phyloP scores from a whole-genome alignment of 805 yeast genomes.

The Cyberlindnera mycetangii region DNA sequence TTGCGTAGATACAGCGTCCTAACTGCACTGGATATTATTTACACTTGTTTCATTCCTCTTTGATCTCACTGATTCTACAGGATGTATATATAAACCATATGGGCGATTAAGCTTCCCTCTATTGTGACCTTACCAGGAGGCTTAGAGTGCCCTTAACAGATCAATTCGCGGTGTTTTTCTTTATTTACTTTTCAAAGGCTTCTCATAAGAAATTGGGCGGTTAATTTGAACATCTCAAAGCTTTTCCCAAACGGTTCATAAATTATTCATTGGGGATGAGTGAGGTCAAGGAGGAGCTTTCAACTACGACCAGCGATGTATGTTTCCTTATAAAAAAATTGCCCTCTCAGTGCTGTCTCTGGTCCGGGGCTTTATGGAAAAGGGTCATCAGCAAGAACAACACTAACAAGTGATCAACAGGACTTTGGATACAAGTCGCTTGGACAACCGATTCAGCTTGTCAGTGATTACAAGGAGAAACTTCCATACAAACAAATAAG shows the following conservation, averaged over 20 bases:
- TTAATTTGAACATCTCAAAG: not conserved
- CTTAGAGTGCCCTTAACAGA: not conserved
- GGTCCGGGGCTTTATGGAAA: no score
- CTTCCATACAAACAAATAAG: conserved; percentile 34
- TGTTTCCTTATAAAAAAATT: no score
- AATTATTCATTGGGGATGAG: conserved; percentile 13
- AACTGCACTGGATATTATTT: no score
- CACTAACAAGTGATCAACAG: conserved; percentile 19
- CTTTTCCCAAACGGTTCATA: not conserved
- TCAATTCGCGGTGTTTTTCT: not conserved
- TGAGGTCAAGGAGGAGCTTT: conserved; percentile 19
- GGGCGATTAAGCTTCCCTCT: no score
- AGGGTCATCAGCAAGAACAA: not conserved
- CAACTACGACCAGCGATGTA: conserved; percentile 21
- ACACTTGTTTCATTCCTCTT: no score
- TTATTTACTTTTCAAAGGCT: conserved; percentile 1
- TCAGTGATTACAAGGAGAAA: conserved; percentile 34
- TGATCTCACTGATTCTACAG: no score
- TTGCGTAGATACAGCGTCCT: not conserved
- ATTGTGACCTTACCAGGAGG: no score
- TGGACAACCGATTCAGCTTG: conserved; percentile 33
- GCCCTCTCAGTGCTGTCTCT: no score
- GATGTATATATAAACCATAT: no score
- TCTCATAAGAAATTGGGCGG: not conserved
- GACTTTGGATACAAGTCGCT: conserved; percentile 44